Base-by-base conservation (phyloP, 495 filamentous ascomycete species). In the Podospora australis region DNA sequence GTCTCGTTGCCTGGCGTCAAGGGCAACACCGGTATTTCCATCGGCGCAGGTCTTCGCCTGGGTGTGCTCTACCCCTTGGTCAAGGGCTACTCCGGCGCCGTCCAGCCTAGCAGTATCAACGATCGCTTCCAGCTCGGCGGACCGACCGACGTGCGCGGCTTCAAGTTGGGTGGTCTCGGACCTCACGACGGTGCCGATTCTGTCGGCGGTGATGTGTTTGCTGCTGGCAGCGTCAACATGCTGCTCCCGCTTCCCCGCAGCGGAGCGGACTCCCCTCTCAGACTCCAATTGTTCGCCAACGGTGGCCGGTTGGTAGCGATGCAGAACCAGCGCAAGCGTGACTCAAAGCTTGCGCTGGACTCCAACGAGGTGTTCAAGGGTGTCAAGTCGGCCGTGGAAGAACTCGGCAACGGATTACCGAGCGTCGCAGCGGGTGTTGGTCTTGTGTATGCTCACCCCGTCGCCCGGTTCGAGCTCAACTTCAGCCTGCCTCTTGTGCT, bases 41-140 rank as follows among this genome's bases (percentile, higher is more conserved):
- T 80, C 19, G 73, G 74, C 17, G 70, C 56, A 20, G 68, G 73
- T 16, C 48, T 78, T n/a, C 68, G 78, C 35, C 62, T 70, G 1
- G 79, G 79, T 17, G 13, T 91, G 62, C 59, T 82, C 21, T 78
- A 74, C 51, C 79, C 79, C 13, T 58, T 81, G 13, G 64, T 71
- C n/a, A 41, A 66, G 9, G 74, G 74, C 1, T 79, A 88, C 44
- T 80, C 77, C 9, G 62, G 85, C 22, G 70, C 72, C 17, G 55
- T 80, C 65, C 24, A 73, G 25, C 79, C 84, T 2, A 90, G 87
- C 42, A 79, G 87, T 21, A 77, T 96, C 54, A 96, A 91, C 66
- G 92, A 98, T 65, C 89, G 92, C 24, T 97, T 98, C 73, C 79
- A 84, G 43, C 87, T 98, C 30, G 92, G 92, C 38, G 92, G 94